Conservation (phyloP, 1,284 basidiomycete species). For the Cutaneotrichosporon cutaneum region DNA sequence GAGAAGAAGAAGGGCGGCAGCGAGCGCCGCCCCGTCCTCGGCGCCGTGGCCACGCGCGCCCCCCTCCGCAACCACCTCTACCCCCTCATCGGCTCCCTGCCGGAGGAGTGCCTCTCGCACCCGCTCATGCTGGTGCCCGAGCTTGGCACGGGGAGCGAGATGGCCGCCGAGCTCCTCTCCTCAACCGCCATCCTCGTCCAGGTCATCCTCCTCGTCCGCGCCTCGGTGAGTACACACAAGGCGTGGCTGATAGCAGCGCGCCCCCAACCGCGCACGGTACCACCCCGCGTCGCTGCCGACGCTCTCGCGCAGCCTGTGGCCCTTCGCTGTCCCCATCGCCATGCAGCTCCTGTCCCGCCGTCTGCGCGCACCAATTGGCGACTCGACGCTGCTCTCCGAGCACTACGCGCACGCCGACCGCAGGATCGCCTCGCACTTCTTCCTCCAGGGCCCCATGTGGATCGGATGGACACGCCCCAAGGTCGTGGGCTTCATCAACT, state of each 20-base stretch:
- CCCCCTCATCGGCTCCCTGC: constrained; percentile 39
- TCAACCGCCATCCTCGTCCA: constrained; percentile 56
- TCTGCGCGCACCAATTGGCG: constrained; percentile 30
- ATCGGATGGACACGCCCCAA: constrained; percentile 78
- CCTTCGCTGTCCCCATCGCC: constrained; percentile 41
- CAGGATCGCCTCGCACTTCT: constrained; percentile 72
- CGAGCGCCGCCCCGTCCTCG: constrained; percentile 53
- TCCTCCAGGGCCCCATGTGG: constrained; percentile 87
- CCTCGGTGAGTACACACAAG: constrained; percentile 31
- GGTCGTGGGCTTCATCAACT: constrained; percentile 63
- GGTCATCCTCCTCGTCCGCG: constrained; percentile 56
- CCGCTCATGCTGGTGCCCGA: constrained; percentile 42
- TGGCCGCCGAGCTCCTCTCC: constrained; percentile 40
- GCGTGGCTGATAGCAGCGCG: constrained; percentile 15
- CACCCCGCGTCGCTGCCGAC: constrained; percentile 38
- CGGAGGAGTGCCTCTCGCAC: constrained; percentile 38
- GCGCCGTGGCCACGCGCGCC: constrained; percentile 55
- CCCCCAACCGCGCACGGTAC: constrained; percentile 17
- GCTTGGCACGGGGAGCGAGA: constrained; percentile 30
- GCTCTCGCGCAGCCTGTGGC: constrained; percentile 37
- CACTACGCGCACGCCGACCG: constrained; percentile 81
- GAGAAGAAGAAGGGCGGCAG: constrained; percentile 12
- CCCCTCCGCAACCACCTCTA: constrained; percentile 57
- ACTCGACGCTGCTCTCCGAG: constrained; percentile 36
- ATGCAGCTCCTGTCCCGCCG: constrained; percentile 40